phyloP scores from a whole-genome alignment of 108 stramenopile genomes.

The Cafeteria roenbergensis region DNA sequence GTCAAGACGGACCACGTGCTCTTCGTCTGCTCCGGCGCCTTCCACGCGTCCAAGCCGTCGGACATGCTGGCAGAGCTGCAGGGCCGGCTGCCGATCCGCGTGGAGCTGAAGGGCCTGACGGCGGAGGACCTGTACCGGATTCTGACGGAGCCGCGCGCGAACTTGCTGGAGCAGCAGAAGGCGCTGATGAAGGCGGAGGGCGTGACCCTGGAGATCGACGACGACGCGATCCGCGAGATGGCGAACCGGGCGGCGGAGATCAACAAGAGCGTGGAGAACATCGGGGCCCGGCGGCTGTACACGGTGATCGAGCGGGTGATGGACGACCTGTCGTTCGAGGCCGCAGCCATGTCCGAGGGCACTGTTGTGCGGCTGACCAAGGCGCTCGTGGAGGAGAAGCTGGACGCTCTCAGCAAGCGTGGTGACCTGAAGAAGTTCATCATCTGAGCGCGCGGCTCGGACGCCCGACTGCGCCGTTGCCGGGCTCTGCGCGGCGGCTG shows the following conservation, averaged over 20 bases:
- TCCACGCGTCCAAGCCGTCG: constrained; percentile 80
- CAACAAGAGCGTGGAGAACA: constrained; percentile 95
- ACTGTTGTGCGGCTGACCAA: constrained; percentile 56
- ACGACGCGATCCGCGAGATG: constrained; percentile 89
- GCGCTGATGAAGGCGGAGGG: constrained; percentile 82
- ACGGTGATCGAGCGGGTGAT: constrained; percentile 93
- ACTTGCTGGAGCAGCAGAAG: constrained; percentile 82
- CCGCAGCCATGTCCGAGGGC: constrained; percentile 69
- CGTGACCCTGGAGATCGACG: constrained; percentile 72
- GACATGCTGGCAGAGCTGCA: constrained; percentile 94
- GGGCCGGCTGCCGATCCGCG: constrained; percentile 93
- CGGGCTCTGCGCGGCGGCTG: too few relatives aligned
- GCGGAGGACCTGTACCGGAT: constrained; percentile 96
- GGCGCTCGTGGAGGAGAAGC: constrained; percentile 60
- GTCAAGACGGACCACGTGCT: constrained; percentile 95
- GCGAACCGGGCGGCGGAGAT: constrained; percentile 73
- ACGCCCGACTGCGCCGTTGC: too few relatives aligned
- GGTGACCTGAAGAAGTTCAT: constrained; percentile 83
- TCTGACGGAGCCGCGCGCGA: constrained; percentile 89
- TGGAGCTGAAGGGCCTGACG: constrained; percentile 85
- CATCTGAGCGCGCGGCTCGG: constrained; percentile 51
- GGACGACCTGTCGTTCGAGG: constrained; percentile 85
- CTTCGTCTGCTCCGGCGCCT: constrained; percentile 83
- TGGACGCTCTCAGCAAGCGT: constrained; percentile 59
- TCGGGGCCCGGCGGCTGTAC: constrained; percentile 88